Percentiles rank a stretch among this genome's conserved stretches.
Evolutionary conservation across 108 stramenopile genomes (phyloP).

Genomic region (Cylindrotheca fusiformis): DNA sequence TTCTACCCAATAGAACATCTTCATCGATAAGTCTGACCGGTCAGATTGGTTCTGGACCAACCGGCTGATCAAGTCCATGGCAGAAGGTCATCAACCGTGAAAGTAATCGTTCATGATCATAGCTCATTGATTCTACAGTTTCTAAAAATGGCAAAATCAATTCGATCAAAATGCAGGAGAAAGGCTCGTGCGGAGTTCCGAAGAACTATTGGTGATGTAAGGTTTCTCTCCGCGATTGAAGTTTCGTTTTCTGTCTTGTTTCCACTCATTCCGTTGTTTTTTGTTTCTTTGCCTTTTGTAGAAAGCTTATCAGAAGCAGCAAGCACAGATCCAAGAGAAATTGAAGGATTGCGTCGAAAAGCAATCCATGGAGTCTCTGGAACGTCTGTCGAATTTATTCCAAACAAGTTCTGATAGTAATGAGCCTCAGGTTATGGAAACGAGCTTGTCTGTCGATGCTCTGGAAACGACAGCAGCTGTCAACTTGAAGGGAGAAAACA

Average conservation of each 20-base stretch:
- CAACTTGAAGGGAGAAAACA: conserved; percentile 39
- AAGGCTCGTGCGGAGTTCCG: conserved; percentile 80
- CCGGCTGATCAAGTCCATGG: no score
- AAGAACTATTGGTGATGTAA: conserved; percentile 72
- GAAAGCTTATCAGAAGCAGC: conserved; percentile 58
- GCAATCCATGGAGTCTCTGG: conserved; percentile 55
- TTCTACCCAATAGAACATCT: no score
- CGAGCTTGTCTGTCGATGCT: conserved; percentile 8
- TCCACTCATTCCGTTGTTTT: conserved; percentile 1
- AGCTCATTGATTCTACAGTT: no score
- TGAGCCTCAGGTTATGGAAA: conserved; percentile 19
- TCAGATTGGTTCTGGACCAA: no score
- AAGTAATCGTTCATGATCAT: no score
- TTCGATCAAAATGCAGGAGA: conserved; percentile 77
- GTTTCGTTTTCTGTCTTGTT: neutral
- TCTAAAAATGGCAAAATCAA: conserved; percentile 82
- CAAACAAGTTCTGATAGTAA: conserved; percentile 9
- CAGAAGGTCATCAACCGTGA: no score
- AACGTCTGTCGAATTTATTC: conserved; percentile 60
- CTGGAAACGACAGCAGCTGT: conserved; percentile 19
- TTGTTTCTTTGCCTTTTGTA: conserved; percentile 12
- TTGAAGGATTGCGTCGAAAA: conserved; percentile 44
- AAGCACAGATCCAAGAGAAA: conserved; percentile 62
- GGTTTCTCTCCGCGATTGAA: conserved; percentile 10
- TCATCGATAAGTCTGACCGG: no score